Evolutionary conservation across 2,329 filamentous ascomycete species (phyloP), one percentile per base, ranked within the genome.

Genomic region (Cladosporium sp.): DNA sequence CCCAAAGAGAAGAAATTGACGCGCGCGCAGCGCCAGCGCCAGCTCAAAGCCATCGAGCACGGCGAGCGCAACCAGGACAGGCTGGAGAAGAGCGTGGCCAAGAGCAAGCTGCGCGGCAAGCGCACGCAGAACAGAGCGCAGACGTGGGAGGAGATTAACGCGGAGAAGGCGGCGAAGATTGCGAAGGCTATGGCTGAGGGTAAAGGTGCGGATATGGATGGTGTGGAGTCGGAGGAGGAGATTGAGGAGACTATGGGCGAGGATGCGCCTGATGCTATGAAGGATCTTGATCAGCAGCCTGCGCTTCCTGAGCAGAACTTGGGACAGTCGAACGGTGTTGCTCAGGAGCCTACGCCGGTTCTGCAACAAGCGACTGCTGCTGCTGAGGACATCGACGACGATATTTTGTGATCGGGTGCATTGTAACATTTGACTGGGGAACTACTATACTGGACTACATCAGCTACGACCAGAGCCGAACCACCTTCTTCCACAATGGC

Each of bases 11-110:
- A 86, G 71, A 78, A 77, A 23, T 69, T 84, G 70, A 84, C 81
- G 28, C 82, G 83, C 59, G 79, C 82, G 8, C 86, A 88, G 74
- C 79, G 82, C 6, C 70, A 82, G 62, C 80, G 86, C 49, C 84
- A 84, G 58, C 79, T 85, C 68, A 83, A 82, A 71, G 83, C 82
- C 21, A 75, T 88, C 49, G 85, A 87, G 70, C 80, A 82, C 67
- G 86, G 84, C 8, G 85, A 85, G 65, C 77, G 79, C 18, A 80
- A 84, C 39, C 76, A 83, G 67, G 84, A 85, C 67, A 86, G 83
- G 74, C 72, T 83, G 49, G 83, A 86, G 74, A 81, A 80, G 49
- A 88, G 88, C 74, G 78, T 84, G 34, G 77, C 79, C 23, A 85
- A 84, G 71, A 86, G 85, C 69, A 69, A 82, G 53, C 76, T 74